These are phyloP conservation scores for Monosporascus sp. DNA, from an alignment of 2,329 filamentous ascomycete genomes.

Conservation along the genomic window DNA sequence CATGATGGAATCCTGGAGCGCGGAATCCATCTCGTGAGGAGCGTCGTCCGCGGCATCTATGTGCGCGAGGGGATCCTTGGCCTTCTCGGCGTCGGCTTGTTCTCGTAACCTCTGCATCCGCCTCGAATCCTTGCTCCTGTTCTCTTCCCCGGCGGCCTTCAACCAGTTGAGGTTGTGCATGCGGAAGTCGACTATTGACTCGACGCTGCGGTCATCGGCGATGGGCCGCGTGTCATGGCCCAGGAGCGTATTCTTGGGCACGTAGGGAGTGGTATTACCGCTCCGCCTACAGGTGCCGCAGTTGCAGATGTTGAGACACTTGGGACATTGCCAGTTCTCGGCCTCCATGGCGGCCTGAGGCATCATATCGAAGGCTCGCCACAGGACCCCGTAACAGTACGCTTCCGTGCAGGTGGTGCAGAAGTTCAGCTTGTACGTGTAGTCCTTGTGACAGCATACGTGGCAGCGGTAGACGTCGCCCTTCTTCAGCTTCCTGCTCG, in stretches of 20 bases:
- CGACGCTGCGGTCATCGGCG: constrained; percentile 85
- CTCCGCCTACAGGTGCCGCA: constrained; percentile 70
- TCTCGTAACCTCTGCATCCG: constrained; percentile 52
- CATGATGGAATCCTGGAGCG: constrained; percentile 25
- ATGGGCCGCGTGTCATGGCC: constrained; percentile 88
- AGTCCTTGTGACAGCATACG: constrained; percentile 74
- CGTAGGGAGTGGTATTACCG: constrained; percentile 68
- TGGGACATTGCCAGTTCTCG: constrained; percentile 81
- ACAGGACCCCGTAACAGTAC: constrained; percentile 93
- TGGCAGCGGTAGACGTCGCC: constrained; percentile 64
- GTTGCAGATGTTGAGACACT: constrained; percentile 80
- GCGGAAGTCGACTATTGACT: constrained; percentile 85
- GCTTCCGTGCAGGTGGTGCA: constrained; percentile 71
- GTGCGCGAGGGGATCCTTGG: constrained; percentile 34
- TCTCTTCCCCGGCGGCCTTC: constrained; percentile 52
- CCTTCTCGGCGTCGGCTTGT: constrained; percentile 53
- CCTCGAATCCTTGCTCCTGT: constrained; percentile 50
- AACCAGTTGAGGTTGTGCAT: constrained; percentile 85
- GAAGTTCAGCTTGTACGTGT: constrained; percentile 76
- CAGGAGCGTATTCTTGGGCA: constrained; percentile 79
- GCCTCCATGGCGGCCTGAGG: constrained; percentile 78
- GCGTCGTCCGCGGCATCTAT: constrained; percentile 20
- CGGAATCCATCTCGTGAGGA: constrained; percentile 23
- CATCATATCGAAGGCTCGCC: constrained; percentile 84
- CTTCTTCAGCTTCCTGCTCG: constrained; percentile 46